These are phyloP conservation scores for Suhomyces sp. DNA, from an alignment of 805 yeast species.

Conservation along the genomic window DNA sequence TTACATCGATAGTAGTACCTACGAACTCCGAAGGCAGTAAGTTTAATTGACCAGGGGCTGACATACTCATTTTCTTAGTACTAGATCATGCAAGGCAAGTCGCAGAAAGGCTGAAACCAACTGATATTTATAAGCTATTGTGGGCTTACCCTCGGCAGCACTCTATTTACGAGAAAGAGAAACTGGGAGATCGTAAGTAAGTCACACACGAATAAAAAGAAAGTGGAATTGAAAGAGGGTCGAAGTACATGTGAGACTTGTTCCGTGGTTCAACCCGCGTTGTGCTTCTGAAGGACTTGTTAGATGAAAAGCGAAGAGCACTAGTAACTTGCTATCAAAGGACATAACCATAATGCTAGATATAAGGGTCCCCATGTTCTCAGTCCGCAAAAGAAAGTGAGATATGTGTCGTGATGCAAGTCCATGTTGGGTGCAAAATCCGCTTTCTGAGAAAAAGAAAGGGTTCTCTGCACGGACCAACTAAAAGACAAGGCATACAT, in stretches of 20 bases:
- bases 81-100: not conserved
- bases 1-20: not conserved
- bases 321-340: not conserved
- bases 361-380: not conserved
- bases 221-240: not conserved
- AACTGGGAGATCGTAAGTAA: not conserved
- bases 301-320: not conserved
- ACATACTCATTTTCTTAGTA: not conserved
- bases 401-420: conserved; percentile 4
- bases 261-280: not conserved
- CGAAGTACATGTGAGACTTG: not conserved
- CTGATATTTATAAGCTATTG: not conserved
- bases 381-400: not conserved
- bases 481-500: not conserved
- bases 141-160: not conserved
- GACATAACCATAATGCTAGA: not conserved
- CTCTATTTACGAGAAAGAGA: not conserved
- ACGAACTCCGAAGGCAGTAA: not conserved
- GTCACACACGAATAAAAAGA: not conserved
- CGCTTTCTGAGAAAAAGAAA: not conserved
- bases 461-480: not conserved
- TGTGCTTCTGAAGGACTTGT: not conserved
- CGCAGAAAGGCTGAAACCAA: not conserved
- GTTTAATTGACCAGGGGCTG: not conserved
- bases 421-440: conserved; percentile 1